phyloP scores from a whole-genome alignment of 805 yeast species.

The Cyberlindnera xishuangbannaensis region DNA sequence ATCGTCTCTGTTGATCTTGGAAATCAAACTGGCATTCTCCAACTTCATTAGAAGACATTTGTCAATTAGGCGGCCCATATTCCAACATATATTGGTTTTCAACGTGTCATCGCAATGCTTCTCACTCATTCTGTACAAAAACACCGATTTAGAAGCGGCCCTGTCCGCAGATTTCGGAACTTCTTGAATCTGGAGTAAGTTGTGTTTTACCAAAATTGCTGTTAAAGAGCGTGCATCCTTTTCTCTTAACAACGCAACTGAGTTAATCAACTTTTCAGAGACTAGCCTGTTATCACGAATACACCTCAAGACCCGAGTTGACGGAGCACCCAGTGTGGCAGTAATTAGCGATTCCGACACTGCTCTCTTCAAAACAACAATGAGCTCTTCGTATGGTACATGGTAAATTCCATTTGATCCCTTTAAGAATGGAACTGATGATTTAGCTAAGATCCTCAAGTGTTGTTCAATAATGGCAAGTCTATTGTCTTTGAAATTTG shows the following conservation, averaged over 20 bases:
- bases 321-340: slow-evolving; percentile 56
- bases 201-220: slow-evolving; percentile 57
- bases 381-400: slow-evolving; percentile 54
- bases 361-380: slow-evolving; percentile 39
- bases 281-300: slow-evolving; percentile 62
- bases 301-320: slow-evolving; percentile 72
- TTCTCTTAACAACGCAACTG: slow-evolving; percentile 71
- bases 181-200: slow-evolving; percentile 84
- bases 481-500: too few relatives aligned
- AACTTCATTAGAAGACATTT: slow-evolving; percentile 50
- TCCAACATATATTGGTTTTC: slow-evolving; percentile 42
- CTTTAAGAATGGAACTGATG: slow-evolving; percentile 53
- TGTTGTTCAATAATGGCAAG: slow-evolving; percentile 50
- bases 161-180: slow-evolving; percentile 89
- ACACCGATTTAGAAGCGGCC: slow-evolving; percentile 84
- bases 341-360: slow-evolving; percentile 54
- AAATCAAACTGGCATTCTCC: slow-evolving; percentile 61
- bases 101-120: slow-evolving; percentile 42
- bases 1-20: slow-evolving; percentile 84
- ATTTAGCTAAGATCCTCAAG: slow-evolving; percentile 55
- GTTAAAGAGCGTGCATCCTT: slow-evolving; percentile 68
- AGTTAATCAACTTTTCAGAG: slow-evolving; percentile 80
- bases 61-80: slow-evolving; percentile 40
- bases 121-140: slow-evolving; percentile 69
- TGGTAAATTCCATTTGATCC: slow-evolving; percentile 52